Evolutionary conservation across 495 filamentous ascomycete species (phyloP), one percentile per base, ranked within the genome.

Genomic region (Coniosporium apollinis): DNA sequence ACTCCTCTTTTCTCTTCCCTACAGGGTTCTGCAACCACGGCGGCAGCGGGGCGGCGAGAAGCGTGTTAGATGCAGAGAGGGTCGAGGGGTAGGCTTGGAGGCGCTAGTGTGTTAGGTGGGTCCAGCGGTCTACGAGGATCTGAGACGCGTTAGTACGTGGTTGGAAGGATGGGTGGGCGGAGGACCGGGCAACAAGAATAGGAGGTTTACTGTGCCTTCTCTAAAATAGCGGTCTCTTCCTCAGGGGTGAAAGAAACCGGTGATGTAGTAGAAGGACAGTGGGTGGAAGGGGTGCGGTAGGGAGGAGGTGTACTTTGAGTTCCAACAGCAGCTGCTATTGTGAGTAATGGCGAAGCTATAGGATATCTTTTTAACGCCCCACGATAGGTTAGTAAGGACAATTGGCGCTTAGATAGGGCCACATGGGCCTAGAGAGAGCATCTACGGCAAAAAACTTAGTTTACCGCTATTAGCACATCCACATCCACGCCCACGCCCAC

Each of bases 21-120:
- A 91, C 62, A 5, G 83, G 86, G 0, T 69, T 57, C 22, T 57
- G 54, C 1, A 97, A 69, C 82, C 84, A 96, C 14, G 59, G 25
- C 3, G 89, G 86, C 4, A 96, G 64, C 2, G 81, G 69, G 4
- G 74, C 65, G 33, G 70, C 68, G 18, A 93, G 60, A 13, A 96
- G 67, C 1, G 74, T 75, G 51, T 91, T 74, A 32, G 66, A 70
- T 11, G 66, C 57, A 10, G 69, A 74, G 0, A 96, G 71, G 20
- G 81, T 66, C 1, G 80, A 84, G 0, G 89, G 89, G 67, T 82
- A 81, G 0, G 82, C 80, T 64, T 94, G 89, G 1, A 97, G 73
- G 28, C 89, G 74, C 30, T 89, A 81, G 49, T 81, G 82, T 4
- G 76, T 69, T 30, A 97, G 74, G 14, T 75, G 64, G 19, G 79